A percentile compares a stretch with the other conserved stretches of the same genome.
Evolutionary conservation across 306 rosid species (phyloP).

Genomic region (Vachellia pachyceras): DNA sequence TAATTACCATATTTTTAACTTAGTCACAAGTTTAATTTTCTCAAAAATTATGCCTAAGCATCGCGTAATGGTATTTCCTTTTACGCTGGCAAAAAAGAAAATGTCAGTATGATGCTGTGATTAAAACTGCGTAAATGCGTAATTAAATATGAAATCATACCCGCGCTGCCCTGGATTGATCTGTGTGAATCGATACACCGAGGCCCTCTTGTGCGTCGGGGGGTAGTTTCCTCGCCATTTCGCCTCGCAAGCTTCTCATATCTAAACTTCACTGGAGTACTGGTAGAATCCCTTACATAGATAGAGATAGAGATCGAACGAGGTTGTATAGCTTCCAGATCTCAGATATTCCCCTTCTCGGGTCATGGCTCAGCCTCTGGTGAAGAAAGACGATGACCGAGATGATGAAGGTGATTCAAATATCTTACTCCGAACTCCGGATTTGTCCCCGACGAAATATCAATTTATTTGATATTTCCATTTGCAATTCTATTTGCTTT

Average conservation of each 20-base stretch:
- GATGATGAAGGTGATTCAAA: constrained; percentile 81
- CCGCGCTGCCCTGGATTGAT: not conserved
- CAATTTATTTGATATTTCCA: not conserved
- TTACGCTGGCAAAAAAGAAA: too few relatives aligned
- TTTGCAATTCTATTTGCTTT: constrained; percentile 43
- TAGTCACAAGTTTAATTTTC: not conserved
- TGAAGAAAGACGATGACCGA: constrained; percentile 98
- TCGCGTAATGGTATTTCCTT: too few relatives aligned
- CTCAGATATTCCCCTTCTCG: constrained; percentile 49
- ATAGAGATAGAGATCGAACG: not conserved
- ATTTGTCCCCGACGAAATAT: constrained; percentile 4
- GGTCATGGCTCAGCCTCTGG: constrained; percentile 89
- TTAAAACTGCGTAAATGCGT: not conserved
- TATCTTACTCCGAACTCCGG: constrained; percentile 9
- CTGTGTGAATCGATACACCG: not conserved
- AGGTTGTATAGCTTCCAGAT: constrained; percentile 48
- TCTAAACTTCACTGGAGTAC: constrained; percentile 31
- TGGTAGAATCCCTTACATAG: too few relatives aligned
- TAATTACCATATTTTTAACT: not conserved
- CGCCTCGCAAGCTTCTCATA: constrained; percentile 2
- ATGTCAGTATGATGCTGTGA: not conserved
- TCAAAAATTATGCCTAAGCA: not conserved
- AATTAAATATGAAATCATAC: not conserved
- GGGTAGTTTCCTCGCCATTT: constrained; percentile 28
- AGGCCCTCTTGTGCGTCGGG: constrained; percentile 17